A percentile compares a stretch with the other conserved stretches of the same genome.
Conservation (phyloP, 805 yeast genomes). For the Cyberlindnera mrakii region DNA sequence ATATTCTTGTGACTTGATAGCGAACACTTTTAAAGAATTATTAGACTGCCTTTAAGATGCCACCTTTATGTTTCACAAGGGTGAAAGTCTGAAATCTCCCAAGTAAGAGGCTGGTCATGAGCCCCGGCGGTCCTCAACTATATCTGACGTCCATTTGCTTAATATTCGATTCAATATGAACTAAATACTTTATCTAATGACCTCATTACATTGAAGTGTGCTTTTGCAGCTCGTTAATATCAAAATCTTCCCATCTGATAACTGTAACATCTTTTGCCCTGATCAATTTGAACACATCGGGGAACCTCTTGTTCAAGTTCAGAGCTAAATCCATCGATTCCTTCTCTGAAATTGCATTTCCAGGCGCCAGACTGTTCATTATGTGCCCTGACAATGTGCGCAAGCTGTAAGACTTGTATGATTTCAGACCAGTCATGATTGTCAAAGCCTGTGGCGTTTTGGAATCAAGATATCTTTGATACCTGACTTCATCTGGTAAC, state of each 20-base stretch:
- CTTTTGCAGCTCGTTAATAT: constrained; percentile 12
- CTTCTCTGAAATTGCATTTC: constrained; percentile 11
- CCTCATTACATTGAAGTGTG: not conserved
- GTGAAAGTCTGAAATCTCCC: too few relatives aligned
- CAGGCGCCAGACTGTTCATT: constrained; percentile 13
- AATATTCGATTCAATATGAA: too few relatives aligned
- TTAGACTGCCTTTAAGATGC: too few relatives aligned
- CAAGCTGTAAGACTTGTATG: constrained; percentile 20
- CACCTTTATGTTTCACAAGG: too few relatives aligned
- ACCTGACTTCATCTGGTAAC: constrained; percentile 21
- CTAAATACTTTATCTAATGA: too few relatives aligned
- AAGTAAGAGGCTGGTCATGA: too few relatives aligned
- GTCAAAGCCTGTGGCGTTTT: constrained; percentile 27
- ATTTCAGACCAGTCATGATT: constrained; percentile 20
- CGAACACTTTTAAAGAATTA: too few relatives aligned
- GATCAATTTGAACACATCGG: constrained; percentile 14
- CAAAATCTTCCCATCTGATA: constrained; percentile 21
- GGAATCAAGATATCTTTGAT: constrained; percentile 21
- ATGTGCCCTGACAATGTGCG: constrained; percentile 14
- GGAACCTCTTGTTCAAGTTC: constrained; percentile 14
- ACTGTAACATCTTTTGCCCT: constrained; percentile 12
- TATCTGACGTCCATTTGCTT: too few relatives aligned
- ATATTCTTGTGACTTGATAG: not conserved
- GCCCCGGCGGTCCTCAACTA: too few relatives aligned
- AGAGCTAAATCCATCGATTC: constrained; percentile 19